Evolutionary conservation across 805 yeast species (phyloP).

Genomic region (Peterozyma toletana): DNA sequence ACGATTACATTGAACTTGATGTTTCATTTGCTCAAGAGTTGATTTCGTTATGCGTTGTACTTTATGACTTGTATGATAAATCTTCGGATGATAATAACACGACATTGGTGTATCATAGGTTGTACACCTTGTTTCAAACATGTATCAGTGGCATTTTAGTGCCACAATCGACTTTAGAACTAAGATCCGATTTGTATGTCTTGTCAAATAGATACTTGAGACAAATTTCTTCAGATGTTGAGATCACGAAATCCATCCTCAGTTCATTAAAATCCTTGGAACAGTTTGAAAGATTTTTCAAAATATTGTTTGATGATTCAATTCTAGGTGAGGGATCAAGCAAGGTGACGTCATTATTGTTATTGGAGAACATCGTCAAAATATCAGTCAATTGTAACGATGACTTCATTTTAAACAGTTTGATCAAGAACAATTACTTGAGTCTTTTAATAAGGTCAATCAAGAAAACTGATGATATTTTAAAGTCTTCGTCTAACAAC

Average conservation of each 20-base stretch:
- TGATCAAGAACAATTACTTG: conserved; percentile 62
- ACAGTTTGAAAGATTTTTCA: conserved; percentile 37
- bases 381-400: conserved; percentile 36
- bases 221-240: conserved; percentile 34
- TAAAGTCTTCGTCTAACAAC: conserved; percentile 22
- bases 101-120: conserved; percentile 36
- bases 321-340: conserved; percentile 71
- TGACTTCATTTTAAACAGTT: conserved; percentile 49
- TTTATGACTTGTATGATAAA: conserved; percentile 56
- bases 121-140: conserved; percentile 65
- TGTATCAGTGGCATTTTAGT: conserved; percentile 68
- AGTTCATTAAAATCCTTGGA: conserved; percentile 57
- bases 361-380: conserved; percentile 45
- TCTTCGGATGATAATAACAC: conserved; percentile 25
- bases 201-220: conserved; percentile 60
- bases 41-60: conserved; percentile 65
- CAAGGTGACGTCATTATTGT: conserved; percentile 67
- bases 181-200: conserved; percentile 77
- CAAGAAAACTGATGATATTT: conserved; percentile 60
- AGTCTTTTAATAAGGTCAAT: conserved; percentile 59
- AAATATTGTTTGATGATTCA: conserved; percentile 68
- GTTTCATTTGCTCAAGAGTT: conserved; percentile 66
- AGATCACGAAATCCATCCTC: conserved; percentile 37
- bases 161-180: conserved; percentile 55
- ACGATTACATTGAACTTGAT: conserved; percentile 64